Evolutionary conservation across 164 flowering plant genomes (phyloP).

Genomic region (Tetrastigma voinierianum): DNA sequence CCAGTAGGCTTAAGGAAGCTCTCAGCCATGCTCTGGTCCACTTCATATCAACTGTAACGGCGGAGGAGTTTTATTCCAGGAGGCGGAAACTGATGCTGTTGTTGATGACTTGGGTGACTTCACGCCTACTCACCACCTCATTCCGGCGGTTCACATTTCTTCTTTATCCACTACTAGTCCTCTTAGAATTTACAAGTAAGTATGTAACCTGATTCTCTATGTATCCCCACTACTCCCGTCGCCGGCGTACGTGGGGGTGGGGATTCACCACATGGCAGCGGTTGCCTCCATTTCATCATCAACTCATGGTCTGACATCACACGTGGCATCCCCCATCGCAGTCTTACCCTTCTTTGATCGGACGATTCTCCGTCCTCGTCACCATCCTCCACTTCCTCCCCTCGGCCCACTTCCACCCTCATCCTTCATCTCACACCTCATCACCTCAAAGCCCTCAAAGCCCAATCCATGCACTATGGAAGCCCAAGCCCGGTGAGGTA

Average conservation of each 20-base stretch:
- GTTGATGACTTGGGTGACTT: slow-evolving; percentile 15
- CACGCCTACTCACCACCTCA: slow-evolving; percentile 29
- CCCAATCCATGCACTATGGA: slow-evolving; percentile 8
- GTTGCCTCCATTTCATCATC: too few species aligned
- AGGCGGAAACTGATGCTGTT: neutral
- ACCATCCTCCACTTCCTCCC: slow-evolving; percentile 5
- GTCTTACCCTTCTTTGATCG: too few species aligned
- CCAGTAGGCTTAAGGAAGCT: slow-evolving; percentile 28
- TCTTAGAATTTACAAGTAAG: slow-evolving; percentile 43
- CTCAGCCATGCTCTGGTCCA: slow-evolving; percentile 34
- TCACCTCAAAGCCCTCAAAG: slow-evolving; percentile 18
- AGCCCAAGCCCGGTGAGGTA: neutral
- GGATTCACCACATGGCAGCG: too few species aligned
- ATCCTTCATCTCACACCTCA: slow-evolving; percentile 13
- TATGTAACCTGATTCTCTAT: too few species aligned
- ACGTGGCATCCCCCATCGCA: too few species aligned
- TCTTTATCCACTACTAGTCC: slow-evolving; percentile 35
- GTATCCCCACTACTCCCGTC: too few species aligned
- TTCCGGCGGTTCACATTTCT: slow-evolving; percentile 35
- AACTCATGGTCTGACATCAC: too few species aligned
- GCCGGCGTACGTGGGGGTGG: too few species aligned
- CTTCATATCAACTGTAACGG: slow-evolving; percentile 7
- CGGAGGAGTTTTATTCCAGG: neutral
- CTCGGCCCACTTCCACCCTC: neutral
- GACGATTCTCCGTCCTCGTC: too few species aligned